Conservation (phyloP, 345 rosid species). For the Excoecaria cochinchinensis region DNA sequence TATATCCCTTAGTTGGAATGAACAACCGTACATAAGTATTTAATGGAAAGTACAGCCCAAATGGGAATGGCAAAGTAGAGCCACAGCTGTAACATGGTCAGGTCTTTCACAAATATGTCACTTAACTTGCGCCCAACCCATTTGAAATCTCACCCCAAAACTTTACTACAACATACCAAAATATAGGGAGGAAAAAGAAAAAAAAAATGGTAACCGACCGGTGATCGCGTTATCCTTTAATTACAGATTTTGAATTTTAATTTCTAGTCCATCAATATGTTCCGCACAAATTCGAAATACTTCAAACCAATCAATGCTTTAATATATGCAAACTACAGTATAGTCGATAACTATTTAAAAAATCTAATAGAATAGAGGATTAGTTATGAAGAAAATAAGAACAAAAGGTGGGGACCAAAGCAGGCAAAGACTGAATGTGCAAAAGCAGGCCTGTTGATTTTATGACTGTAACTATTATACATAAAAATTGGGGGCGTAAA, state of each 20-base stretch:
- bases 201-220: no score
- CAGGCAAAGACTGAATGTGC: background rate
- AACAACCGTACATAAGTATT: background rate
- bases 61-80: background rate
- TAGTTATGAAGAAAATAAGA: background rate
- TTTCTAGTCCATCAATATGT: no score
- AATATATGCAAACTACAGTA: no score
- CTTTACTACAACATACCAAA: no score
- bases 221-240: no score
- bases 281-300: no score
- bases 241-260: no score
- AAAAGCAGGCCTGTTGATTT: background rate
- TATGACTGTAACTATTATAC: background rate
- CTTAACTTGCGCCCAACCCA: background rate
- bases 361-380: background rate
- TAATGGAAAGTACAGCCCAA: background rate
- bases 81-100: background rate
- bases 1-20: no score
- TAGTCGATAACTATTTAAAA: no score
- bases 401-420: background rate
- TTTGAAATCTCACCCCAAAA: background rate
- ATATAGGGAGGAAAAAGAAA: no score
- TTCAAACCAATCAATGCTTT: no score
- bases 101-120: constrained; percentile 13
- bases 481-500: background rate